Conservation (phyloP, 768 basidiomycete species). For the Psilocybe cyanescens region DNA sequence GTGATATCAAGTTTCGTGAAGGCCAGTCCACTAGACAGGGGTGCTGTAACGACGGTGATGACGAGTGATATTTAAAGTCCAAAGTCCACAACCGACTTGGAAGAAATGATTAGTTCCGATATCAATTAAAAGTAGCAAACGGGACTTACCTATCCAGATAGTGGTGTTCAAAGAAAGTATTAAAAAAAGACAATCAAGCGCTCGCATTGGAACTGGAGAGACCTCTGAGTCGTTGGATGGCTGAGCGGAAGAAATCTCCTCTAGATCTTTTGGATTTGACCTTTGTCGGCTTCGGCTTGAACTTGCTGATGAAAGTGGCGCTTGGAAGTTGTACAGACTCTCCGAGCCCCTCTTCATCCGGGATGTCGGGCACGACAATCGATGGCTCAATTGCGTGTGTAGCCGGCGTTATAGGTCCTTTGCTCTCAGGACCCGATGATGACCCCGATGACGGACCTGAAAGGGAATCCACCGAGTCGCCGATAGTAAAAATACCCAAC, state of each 20-base stretch:
- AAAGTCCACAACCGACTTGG: not conserved
- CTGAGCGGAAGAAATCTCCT: constrained; percentile 39
- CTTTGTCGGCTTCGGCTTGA: constrained; percentile 10
- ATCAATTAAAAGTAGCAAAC: not conserved
- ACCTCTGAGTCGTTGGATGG: constrained; percentile 40
- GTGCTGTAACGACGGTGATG: not conserved
- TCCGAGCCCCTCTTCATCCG: constrained; percentile 40
- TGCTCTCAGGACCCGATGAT: constrained; percentile 40
- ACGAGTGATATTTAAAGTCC: not conserved
- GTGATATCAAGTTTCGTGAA: not conserved
- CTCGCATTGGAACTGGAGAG: constrained; percentile 30
- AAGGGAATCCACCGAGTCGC: constrained; percentile 18
- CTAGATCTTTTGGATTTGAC: constrained; percentile 30
- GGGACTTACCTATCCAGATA: not conserved
- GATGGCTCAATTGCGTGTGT: constrained; percentile 43
- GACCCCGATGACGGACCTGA: constrained; percentile 21
- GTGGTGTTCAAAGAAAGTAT: not conserved
- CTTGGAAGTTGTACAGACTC: constrained; percentile 22
- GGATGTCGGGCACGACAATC: constrained; percentile 46
- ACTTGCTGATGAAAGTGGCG: constrained; percentile 11
- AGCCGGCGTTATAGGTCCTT: constrained; percentile 53
- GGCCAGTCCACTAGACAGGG: not conserved
- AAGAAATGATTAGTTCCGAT: not conserved
- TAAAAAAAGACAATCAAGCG: not conserved
- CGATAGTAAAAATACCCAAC: constrained; percentile 20